Evolutionary conservation across 2,329 filamentous ascomycete species (phyloP).

Genomic region (Chaetomium sp.): DNA sequence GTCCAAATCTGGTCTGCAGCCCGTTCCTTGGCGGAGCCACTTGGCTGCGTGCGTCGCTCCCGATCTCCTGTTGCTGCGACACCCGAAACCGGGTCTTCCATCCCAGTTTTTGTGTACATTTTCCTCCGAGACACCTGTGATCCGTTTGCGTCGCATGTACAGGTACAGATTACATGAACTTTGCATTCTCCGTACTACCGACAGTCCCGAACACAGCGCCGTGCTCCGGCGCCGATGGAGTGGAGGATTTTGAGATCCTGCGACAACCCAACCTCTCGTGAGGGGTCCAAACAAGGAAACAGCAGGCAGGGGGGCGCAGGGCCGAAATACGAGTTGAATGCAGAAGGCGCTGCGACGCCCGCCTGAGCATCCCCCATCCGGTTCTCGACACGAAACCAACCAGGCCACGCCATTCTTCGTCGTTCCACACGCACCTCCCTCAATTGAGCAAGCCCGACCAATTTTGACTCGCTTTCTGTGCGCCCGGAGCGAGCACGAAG

Average conservation of each 20-base stretch:
- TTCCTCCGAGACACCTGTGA: neutral
- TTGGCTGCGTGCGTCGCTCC: neutral
- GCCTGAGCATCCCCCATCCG: neutral
- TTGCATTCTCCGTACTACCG: neutral
- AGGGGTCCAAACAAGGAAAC: slow-evolving; percentile 4
- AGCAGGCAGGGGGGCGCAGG: slow-evolving; percentile 20
- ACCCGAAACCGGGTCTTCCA: neutral
- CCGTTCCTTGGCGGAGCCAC: slow-evolving; percentile 11
- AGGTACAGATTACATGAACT: too few relatives aligned
- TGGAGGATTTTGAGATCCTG: slow-evolving; percentile 12
- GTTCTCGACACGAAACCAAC: slow-evolving; percentile 18
- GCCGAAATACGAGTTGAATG: slow-evolving; percentile 18
- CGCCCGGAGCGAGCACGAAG: neutral
- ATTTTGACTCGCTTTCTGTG: slow-evolving; percentile 1
- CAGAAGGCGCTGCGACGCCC: neutral
- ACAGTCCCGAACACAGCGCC: neutral
- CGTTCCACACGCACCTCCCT: slow-evolving; percentile 2
- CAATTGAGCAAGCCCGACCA: slow-evolving; percentile 9
- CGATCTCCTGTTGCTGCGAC: neutral
- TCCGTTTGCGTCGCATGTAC: slow-evolving; percentile 12
- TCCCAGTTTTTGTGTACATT: neutral
- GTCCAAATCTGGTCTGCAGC: slow-evolving; percentile 12
- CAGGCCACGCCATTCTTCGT: slow-evolving; percentile 7
- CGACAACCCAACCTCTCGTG: neutral
- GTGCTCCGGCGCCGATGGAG: neutral